phyloP scores from a whole-genome alignment of 257 asterid genomes.

The Nicotiana tabacum region DNA sequence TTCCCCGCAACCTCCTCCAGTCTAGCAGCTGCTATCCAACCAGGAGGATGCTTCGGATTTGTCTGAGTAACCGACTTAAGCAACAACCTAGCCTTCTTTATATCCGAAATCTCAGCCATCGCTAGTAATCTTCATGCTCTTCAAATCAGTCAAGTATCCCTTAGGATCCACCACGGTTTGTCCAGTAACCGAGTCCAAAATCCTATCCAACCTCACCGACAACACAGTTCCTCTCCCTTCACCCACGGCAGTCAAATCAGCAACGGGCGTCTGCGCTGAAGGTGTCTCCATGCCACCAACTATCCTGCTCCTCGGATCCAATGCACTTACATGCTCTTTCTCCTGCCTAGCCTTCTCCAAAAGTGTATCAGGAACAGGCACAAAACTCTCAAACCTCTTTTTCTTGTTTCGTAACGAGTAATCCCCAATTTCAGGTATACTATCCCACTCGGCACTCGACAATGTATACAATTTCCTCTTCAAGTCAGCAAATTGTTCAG shows the following conservation, averaged over 20 bases:
- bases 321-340: constrained; percentile 74
- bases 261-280: constrained; percentile 75
- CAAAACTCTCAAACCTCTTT: constrained; percentile 87
- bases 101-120: constrained; percentile 96
- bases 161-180: constrained; percentile 91
- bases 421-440: constrained; percentile 87
- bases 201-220: constrained; percentile 73
- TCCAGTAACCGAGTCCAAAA: constrained; percentile 83
- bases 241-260: constrained; percentile 94
- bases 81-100: constrained; percentile 82
- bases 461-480: constrained; percentile 66
- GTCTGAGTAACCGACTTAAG: constrained; percentile 73
- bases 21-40: constrained; percentile 98
- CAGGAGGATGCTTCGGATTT: constrained; percentile 87
- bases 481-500: constrained; percentile 79
- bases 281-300: constrained; percentile 94
- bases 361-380: constrained; percentile 82
- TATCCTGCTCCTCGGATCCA: constrained; percentile 81
- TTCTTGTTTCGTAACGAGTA: constrained; percentile 73
- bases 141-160: constrained; percentile 90
- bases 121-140: constrained; percentile 87
- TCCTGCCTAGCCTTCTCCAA: constrained; percentile 95
- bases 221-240: constrained; percentile 95
- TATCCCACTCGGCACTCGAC: constrained; percentile 75
- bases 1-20: constrained; percentile 95